A percentile compares a stretch with the other conserved stretches of the same genome.
phyloP scores from a whole-genome alignment of 257 asterid species.

The Solanum lycopersicoides region DNA sequence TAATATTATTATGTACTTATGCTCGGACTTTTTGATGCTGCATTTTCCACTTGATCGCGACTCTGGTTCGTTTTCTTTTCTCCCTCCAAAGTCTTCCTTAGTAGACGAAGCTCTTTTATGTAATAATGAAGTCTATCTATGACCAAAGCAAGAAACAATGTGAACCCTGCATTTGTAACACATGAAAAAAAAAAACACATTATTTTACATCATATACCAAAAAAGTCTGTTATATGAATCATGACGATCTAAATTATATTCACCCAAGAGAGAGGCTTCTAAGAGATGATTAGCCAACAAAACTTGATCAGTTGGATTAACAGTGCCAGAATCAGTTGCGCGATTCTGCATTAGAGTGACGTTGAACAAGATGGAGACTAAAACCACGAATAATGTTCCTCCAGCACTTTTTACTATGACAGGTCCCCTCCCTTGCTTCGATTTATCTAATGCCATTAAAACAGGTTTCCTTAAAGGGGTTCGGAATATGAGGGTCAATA shows the following conservation, averaged over 20 bases:
- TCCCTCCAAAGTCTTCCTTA: slow-evolving; percentile 11
- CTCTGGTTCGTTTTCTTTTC: not conserved
- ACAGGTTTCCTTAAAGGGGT: slow-evolving; percentile 63
- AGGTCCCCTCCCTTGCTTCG: slow-evolving; percentile 70
- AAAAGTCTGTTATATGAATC: not conserved
- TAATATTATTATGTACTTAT: not conserved
- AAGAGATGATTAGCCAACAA: slow-evolving; percentile 57
- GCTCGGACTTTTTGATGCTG: not conserved
- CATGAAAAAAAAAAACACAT: not conserved
- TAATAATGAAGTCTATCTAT: slow-evolving; percentile 25
- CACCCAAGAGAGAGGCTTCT: slow-evolving; percentile 61
- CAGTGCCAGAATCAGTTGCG: slow-evolving; percentile 24
- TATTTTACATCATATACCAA: not conserved
- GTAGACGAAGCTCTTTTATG: slow-evolving; percentile 9
- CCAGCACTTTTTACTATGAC: slow-evolving; percentile 63
- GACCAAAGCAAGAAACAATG: slow-evolving; percentile 15
- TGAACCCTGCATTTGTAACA: slow-evolving; percentile 10
- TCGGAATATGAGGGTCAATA: slow-evolving; percentile 45
- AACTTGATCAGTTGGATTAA: slow-evolving; percentile 68
- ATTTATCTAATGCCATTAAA: slow-evolving; percentile 35
- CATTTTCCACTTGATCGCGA: not conserved
- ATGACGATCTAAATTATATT: not conserved
- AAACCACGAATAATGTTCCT: slow-evolving; percentile 45
- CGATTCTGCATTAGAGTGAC: slow-evolving; percentile 35
- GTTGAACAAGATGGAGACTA: slow-evolving; percentile 37